Conservation (phyloP, 2,329 filamentous ascomycete species). For the Fusarium denticulatum region DNA sequence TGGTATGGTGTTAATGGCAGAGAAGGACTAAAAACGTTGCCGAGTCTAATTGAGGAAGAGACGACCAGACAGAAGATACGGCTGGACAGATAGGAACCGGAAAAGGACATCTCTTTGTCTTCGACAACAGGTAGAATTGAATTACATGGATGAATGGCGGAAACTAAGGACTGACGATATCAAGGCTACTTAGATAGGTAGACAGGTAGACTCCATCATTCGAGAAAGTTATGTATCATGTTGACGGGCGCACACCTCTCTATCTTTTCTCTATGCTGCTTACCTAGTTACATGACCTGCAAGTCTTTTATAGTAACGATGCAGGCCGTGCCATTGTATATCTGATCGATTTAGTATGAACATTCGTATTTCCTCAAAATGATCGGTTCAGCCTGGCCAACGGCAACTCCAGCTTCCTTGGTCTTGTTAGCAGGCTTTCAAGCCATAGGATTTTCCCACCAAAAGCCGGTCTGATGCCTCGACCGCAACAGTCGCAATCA, state of each 20-base stretch:
- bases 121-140: neutral
- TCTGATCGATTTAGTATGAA: neutral
- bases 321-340: neutral
- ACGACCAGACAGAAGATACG: slow-evolving; percentile 8
- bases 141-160: slow-evolving; percentile 8
- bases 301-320: neutral
- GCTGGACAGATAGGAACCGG: slow-evolving; percentile 5
- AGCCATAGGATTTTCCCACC: slow-evolving; percentile 16
- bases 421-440: slow-evolving; percentile 8
- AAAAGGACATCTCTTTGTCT: slow-evolving; percentile 9
- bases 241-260: neutral
- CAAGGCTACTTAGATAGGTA: neutral
- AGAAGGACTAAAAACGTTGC: slow-evolving; percentile 9
- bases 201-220: neutral
- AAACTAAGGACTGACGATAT: slow-evolving; percentile 5
- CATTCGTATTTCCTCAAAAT: neutral
- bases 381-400: slow-evolving; percentile 1
- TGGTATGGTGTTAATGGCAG: slow-evolving; percentile 6
- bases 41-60: slow-evolving; percentile 4
- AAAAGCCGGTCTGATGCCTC: slow-evolving; percentile 15
- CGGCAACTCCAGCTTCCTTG: neutral
- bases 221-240: neutral
- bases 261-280: neutral
- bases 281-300: slow-evolving; percentile 12
- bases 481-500: slow-evolving; percentile 3